phyloP scores from a whole-genome alignment of 805 yeast genomes.

The Nematodospora valgi region DNA sequence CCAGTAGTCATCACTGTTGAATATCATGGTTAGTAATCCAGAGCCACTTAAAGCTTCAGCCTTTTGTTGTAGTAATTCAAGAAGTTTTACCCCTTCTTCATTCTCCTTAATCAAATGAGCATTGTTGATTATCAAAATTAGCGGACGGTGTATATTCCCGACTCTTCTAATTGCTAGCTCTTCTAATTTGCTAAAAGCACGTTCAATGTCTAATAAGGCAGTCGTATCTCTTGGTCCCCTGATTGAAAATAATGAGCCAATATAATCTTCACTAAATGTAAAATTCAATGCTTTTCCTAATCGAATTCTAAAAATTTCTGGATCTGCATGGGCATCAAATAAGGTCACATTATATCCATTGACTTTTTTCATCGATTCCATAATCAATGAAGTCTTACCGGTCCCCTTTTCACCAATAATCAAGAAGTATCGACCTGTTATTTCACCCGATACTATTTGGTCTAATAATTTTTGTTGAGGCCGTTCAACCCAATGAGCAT shows the following conservation, averaged over 20 bases:
- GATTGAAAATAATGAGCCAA: conserved; percentile 76
- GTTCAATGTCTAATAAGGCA: conserved; percentile 74
- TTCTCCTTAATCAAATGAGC: conserved; percentile 74
- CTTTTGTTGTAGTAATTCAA: conserved; percentile 77
- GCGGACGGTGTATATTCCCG: conserved; percentile 45
- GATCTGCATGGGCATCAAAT: conserved; percentile 82
- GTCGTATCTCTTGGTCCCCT: conserved; percentile 85
- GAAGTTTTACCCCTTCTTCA: conserved; percentile 65
- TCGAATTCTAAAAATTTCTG: conserved; percentile 74
- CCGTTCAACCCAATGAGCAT: conserved; percentile 57
- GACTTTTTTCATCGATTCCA: conserved; percentile 65
- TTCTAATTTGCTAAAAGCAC: conserved; percentile 76
- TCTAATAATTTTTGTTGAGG: conserved; percentile 65
- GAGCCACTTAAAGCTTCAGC: conserved; percentile 77
- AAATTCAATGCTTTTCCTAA: conserved; percentile 74
- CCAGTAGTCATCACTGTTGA: conserved; percentile 86
- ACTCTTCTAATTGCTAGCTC: conserved; percentile 59
- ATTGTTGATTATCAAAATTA: conserved; percentile 68
- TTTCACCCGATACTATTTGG: conserved; percentile 60
- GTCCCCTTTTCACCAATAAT: conserved; percentile 85
- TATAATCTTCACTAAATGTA: conserved; percentile 74
- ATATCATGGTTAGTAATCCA: conserved; percentile 64
- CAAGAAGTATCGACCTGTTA: conserved; percentile 65
- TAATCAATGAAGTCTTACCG: conserved; percentile 73
- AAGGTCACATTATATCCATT: conserved; percentile 63